Conservation (phyloP, 129 eudicot genomes). For the Pseudognaphalium luteoalbum region DNA sequence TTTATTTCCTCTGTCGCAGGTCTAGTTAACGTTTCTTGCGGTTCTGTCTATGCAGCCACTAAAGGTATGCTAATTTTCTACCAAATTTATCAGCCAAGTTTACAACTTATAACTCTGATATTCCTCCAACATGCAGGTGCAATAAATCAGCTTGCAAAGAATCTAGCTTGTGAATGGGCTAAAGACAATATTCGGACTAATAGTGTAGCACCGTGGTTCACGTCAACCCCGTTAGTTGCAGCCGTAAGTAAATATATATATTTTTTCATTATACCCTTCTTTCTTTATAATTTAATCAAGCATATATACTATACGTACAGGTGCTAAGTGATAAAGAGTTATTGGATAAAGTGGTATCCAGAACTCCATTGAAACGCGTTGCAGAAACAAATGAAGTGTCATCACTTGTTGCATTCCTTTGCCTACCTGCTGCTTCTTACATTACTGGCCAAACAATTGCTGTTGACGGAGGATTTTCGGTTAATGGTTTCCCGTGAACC, state of each 20-base stretch:
- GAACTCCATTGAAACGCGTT: conserved; percentile 70
- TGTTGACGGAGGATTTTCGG: conserved; percentile 82
- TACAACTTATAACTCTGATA: not conserved
- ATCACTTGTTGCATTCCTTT: conserved; percentile 77
- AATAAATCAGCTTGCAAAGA: conserved; percentile 78
- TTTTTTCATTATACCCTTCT: no score
- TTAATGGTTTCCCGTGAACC: conserved; percentile 51
- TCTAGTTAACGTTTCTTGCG: conserved; percentile 36
- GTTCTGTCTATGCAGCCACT: conserved; percentile 67
- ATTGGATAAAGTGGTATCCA: conserved; percentile 49
- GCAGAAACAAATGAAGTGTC: conserved; percentile 84
- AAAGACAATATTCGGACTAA: conserved; percentile 69
- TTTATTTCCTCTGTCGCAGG: conserved; percentile 88
- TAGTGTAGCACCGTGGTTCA: conserved; percentile 75
- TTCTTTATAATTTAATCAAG: no score
- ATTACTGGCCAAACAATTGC: conserved; percentile 75
- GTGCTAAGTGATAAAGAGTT: conserved; percentile 39
- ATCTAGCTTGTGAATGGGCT: conserved; percentile 96
- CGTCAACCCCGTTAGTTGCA: conserved; percentile 64
- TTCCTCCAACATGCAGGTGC: conserved; percentile 49
- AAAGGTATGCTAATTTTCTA: conserved; percentile 12
- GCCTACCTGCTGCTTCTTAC: conserved; percentile 87
- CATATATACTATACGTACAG: not conserved
- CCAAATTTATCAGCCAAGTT: no score
- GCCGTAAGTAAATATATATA: conserved; percentile 33